Percentiles rank a stretch among this genome's conserved stretches.
Evolutionary conservation across 768 basidiomycete species (phyloP).

Genomic region (Tulasnella sp.): DNA sequence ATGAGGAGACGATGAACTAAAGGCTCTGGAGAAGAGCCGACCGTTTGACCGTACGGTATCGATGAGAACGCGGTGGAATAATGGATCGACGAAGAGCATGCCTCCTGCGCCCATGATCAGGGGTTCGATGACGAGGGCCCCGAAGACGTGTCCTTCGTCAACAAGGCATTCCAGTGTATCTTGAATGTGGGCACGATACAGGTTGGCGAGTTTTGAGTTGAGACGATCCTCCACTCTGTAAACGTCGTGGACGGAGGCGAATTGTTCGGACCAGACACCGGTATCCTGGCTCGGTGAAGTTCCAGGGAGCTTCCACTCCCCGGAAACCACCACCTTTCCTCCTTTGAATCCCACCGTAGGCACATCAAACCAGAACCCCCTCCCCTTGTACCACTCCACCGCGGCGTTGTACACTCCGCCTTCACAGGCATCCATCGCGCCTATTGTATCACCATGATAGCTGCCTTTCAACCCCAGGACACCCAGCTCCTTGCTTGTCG

Average conservation of each 20-base stretch:
- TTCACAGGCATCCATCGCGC: conserved; percentile 93
- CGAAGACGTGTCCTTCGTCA: conserved; percentile 41
- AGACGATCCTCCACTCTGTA: conserved; percentile 71
- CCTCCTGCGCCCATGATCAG: conserved; percentile 93
- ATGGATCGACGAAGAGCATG: conserved; percentile 95
- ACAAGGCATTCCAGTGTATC: conserved; percentile 49
- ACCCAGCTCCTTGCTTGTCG: conserved; percentile 52
- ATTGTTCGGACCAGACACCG: conserved; percentile 35
- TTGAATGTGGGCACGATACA: conserved; percentile 61
- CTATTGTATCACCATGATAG: conserved; percentile 97
- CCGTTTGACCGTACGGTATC: conserved; percentile 63
- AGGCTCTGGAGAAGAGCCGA: conserved; percentile 38
- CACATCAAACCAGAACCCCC: conserved; percentile 91
- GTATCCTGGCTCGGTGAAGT: conserved; percentile 12
- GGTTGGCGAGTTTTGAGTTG: conserved; percentile 54
- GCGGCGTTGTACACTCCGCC: conserved; percentile 67
- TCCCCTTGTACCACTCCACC: conserved; percentile 92
- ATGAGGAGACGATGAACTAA: conserved; percentile 31
- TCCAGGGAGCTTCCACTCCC: conserved; percentile 38
- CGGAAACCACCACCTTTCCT: conserved; percentile 51
- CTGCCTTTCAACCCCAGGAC: conserved; percentile 86
- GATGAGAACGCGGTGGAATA: conserved; percentile 85
- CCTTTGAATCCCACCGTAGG: conserved; percentile 69
- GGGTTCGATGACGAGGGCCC: conserved; percentile 83
- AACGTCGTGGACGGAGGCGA: conserved; percentile 52